Evolutionary conservation across 352 stramenopile genomes (phyloP).

Genomic region (Globisporangium spinosum): DNA sequence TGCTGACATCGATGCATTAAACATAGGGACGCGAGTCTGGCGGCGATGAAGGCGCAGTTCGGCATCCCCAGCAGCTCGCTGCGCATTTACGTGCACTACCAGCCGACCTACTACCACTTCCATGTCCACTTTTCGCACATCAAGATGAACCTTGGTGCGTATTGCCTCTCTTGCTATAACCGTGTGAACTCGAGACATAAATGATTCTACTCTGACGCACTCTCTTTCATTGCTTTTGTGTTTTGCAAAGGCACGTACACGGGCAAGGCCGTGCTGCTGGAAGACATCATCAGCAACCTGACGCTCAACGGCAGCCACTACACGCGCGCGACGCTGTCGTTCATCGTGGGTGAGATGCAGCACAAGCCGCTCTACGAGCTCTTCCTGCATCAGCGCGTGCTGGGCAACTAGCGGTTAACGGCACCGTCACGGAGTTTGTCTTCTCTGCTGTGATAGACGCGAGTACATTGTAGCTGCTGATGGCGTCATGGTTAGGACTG

Average conservation of each 20-base stretch:
- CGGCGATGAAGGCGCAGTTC: constrained; percentile 53
- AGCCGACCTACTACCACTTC: constrained; percentile 88
- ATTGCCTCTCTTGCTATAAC: not conserved
- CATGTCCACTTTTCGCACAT: constrained; percentile 87
- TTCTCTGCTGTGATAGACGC: no score
- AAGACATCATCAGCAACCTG: constrained; percentile 85
- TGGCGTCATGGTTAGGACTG: not conserved
- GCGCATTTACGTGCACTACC: constrained; percentile 86
- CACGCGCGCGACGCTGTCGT: constrained; percentile 67
- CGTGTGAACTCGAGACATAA: not conserved
- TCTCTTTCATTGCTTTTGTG: not conserved
- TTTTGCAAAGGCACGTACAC: constrained; percentile 47
- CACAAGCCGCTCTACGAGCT: constrained; percentile 71
- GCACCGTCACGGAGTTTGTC: no score
- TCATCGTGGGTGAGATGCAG: constrained; percentile 74
- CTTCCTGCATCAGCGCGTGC: constrained; percentile 50
- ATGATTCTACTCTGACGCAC: not conserved
- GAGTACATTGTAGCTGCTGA: not conserved
- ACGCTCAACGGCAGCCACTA: constrained; percentile 62
- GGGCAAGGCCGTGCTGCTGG: constrained; percentile 79
- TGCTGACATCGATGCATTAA: not conserved
- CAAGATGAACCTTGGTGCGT: constrained; percentile 69
- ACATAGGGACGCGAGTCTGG: constrained; percentile 53
- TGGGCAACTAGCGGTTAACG: not conserved
- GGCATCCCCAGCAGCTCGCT: constrained; percentile 47